Conservation (phyloP, 495 filamentous ascomycete species). For the Geoglossum glabrum region DNA sequence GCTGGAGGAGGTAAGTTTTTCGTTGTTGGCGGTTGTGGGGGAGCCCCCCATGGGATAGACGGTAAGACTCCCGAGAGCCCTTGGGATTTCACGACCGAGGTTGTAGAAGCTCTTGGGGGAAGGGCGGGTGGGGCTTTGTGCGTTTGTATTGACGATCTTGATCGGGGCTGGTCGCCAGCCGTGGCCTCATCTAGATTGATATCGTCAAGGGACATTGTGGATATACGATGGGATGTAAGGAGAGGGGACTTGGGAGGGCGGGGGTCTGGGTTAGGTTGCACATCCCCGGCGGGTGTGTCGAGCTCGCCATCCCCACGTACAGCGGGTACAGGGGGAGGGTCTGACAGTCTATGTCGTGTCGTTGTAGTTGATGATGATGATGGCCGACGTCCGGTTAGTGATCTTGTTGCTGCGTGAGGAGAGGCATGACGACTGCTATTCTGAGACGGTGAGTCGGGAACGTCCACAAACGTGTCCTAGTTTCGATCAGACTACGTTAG, state of each 20-base stretch:
- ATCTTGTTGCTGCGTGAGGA: slow-evolving; percentile 15
- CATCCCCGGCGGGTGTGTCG: slow-evolving; percentile 14
- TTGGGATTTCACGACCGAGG: slow-evolving; percentile 13
- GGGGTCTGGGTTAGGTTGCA: slow-evolving; percentile 17
- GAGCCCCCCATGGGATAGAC: slow-evolving; percentile 30
- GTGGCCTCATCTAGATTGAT: slow-evolving; percentile 39
- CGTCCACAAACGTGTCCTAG: slow-evolving; percentile 65
- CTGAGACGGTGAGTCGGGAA: slow-evolving; percentile 32
- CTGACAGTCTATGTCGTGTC: not conserved
- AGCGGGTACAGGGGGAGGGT: not conserved
- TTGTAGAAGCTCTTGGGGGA: slow-evolving; percentile 28
- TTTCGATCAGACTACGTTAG: not conserved
- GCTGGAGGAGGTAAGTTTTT: slow-evolving; percentile 22
- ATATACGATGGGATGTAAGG: slow-evolving; percentile 40
- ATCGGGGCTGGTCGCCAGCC: slow-evolving; percentile 18
- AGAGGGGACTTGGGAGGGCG: slow-evolving; percentile 29
- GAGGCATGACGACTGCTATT: not conserved
- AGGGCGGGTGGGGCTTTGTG: slow-evolving; percentile 21
- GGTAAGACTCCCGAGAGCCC: slow-evolving; percentile 30
- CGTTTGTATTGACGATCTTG: slow-evolving; percentile 11
- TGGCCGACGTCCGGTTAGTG: slow-evolving; percentile 21
- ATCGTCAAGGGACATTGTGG: slow-evolving; percentile 45
- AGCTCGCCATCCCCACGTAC: slow-evolving; percentile 7
- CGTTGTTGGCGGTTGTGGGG: slow-evolving; percentile 22
- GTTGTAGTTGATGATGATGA: slow-evolving; percentile 5